Conservation (phyloP, 75 land plant species). For the Cryptomeria japonica region DNA sequence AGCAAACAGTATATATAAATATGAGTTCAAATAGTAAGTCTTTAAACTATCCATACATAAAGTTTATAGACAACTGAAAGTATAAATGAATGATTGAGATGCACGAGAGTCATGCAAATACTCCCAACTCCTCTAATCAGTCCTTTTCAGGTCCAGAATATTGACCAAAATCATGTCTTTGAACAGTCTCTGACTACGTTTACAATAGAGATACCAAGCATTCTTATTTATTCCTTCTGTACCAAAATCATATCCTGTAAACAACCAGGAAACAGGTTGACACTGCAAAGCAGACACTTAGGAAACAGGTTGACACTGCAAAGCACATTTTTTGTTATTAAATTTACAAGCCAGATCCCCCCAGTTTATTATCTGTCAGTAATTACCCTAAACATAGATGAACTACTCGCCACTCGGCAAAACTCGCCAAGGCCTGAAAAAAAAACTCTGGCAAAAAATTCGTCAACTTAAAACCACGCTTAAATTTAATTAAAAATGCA, state of each 20-base stretch:
- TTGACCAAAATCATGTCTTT: neutral
- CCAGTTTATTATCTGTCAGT: neutral
- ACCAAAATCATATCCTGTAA: neutral
- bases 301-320: neutral
- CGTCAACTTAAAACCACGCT: no score
- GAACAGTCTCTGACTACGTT: neutral
- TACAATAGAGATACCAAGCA: neutral
- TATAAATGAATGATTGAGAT: neutral
- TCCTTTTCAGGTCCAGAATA: neutral
- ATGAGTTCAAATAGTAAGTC: no score
- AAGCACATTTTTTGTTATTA: neutral
- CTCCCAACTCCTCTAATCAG: neutral
- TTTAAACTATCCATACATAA: no score
- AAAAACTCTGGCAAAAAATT: no score
- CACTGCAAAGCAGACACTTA: neutral
- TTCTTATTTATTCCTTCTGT: neutral
- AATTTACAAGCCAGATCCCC: neutral
- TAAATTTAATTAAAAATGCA: no score
- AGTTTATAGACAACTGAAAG: no score
- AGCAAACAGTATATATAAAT: no score
- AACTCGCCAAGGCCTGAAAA: no score
- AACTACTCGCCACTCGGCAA: no score
- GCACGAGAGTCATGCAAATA: neutral
- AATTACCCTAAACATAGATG: no score
- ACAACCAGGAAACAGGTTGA: neutral